Conservation (phyloP, 345 rosid species). For the Eucalyptus brandiana region DNA sequence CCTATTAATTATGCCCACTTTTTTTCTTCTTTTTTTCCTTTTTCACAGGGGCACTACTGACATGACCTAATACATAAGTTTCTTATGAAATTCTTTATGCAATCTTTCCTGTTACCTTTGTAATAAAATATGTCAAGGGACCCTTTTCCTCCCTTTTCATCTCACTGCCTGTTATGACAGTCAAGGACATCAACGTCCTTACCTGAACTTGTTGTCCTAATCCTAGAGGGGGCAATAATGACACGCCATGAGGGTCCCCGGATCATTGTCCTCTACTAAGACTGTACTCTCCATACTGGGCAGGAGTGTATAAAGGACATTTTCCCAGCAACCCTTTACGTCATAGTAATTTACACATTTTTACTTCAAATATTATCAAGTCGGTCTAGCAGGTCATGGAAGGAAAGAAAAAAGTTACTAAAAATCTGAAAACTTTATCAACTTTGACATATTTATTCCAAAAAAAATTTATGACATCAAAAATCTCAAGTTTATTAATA, state of each 20-base stretch:
- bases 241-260: background rate
- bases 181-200: background rate
- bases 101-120: background rate
- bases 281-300: background rate
- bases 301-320: background rate
- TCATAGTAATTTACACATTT: background rate
- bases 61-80: background rate
- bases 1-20: background rate
- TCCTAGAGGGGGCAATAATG: background rate
- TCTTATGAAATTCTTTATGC: background rate
- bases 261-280: background rate
- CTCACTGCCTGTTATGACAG: background rate
- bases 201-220: background rate
- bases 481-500: too few relatives aligned
- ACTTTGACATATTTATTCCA: too few relatives aligned
- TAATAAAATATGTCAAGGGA: background rate
- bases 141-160: background rate
- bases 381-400: too few relatives aligned
- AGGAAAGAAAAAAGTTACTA: too few relatives aligned
- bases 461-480: too few relatives aligned
- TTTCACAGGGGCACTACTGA: background rate
- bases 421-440: too few relatives aligned
- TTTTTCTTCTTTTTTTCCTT: background rate
- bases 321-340: background rate
- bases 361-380: too few relatives aligned